phyloP scores from a whole-genome alignment of 2,329 filamentous ascomycete species.

The Stemphylium beticola region DNA sequence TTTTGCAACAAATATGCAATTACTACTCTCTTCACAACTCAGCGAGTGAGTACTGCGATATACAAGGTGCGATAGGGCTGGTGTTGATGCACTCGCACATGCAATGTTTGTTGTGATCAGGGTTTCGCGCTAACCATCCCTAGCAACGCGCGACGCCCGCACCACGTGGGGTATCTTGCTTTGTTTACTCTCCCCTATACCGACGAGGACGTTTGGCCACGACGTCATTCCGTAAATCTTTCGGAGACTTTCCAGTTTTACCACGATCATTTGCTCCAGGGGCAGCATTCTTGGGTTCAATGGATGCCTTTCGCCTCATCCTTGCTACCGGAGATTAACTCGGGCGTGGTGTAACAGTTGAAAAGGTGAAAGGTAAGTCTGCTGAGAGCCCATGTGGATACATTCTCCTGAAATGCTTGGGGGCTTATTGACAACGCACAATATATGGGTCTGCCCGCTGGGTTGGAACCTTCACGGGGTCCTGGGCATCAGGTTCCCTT shows the following conservation, averaged over 20 bases:
- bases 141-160: slow-evolving; percentile 24
- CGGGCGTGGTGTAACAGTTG: neutral
- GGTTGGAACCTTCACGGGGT: neutral
- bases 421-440: neutral
- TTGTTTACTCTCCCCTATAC: slow-evolving; percentile 7
- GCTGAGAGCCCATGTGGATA: neutral
- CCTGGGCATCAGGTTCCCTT: neutral
- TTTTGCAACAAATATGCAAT: slow-evolving; percentile 11
- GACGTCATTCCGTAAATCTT: neutral
- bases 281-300: no score
- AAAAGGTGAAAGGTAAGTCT: neutral
- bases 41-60: neutral
- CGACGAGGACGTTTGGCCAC: neutral
- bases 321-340: no score
- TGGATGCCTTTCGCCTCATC: no score
- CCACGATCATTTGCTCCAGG: no score
- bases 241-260: neutral
- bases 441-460: neutral
- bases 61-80: slow-evolving; percentile 16
- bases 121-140: slow-evolving; percentile 30
- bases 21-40: neutral
- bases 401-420: neutral
- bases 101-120: slow-evolving; percentile 41
- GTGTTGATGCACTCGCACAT: slow-evolving; percentile 24
- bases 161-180: slow-evolving; percentile 12